Evolutionary conservation across 768 basidiomycete genomes (phyloP), one percentile per base, ranked within the genome.

Genomic region (Suillus placidus): DNA sequence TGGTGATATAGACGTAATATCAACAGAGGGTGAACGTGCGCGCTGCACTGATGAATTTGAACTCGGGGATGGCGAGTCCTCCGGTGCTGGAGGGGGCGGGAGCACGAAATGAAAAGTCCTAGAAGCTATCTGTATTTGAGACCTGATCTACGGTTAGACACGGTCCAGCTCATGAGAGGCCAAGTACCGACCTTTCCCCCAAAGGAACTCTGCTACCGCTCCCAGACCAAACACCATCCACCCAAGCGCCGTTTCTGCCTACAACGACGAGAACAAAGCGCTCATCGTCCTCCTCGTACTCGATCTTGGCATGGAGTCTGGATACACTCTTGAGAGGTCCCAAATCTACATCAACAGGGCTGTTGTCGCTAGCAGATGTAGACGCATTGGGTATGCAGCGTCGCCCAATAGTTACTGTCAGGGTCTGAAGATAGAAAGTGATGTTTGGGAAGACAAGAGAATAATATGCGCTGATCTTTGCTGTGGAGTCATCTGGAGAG

Each of bases 171-270:
- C 16, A 35, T 38, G 26, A 52, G 34, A 43, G 42, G 14, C 38
- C 10, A 40, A 7, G 56, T 34, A 77, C 83, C 60, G 65, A 95
- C 97, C 93, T 85, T 76, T 95, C 93, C 43, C 89, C 83, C 26
- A 99, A 81, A 37, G 92, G 86, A n/a, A 95, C 91, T 66, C 89
- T 87, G 66, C 91, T 90, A 18, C 96, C 94, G 69, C 92, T 90
- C 13, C 91, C 92, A 58, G 89, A 89, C 93, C 96, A 99, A n/a
- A 93, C 88, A 37, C 95, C 96, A 69, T 99, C 95, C 6, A 99
- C 95, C 92, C 96, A 98, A 20, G 95, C 95, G 14, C 97, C 97
- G 72, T 99, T 99, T 65, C 97, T 84, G n/a, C 97, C 97, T 43
- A 94, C 85, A 43, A 99, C 96, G 66, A 89, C 88, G 42, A 99